phyloP scores from a whole-genome alignment of 257 asterid species.

The Ballota nigra region DNA sequence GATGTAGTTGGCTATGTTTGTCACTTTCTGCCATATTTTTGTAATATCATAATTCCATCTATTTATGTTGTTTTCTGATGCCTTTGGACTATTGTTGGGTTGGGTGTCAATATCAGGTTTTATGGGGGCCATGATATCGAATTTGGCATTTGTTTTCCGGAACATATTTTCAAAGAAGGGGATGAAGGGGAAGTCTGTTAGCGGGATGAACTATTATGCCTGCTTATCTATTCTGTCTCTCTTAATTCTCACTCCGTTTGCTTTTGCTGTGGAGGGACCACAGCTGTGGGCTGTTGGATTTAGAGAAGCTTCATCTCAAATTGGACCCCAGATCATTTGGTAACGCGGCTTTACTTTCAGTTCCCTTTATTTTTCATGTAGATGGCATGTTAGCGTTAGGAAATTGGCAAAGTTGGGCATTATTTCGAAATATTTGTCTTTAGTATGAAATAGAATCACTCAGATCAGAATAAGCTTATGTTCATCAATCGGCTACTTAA shows the following conservation, averaged over 20 bases:
- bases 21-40: conserved; percentile 10
- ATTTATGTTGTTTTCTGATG: conserved; percentile 30
- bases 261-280: conserved; percentile 94
- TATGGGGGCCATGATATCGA: conserved; percentile 95
- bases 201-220: conserved; percentile 95
- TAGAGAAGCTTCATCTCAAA: conserved; percentile 52
- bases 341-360: too few species aligned
- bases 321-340: conserved; percentile 85
- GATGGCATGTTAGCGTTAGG: too few species aligned
- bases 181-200: conserved; percentile 88
- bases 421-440: not conserved
- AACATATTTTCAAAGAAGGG: conserved; percentile 94
- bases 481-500: not conserved
- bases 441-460: too few species aligned
- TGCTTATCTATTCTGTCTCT: conserved; percentile 83
- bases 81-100: too few species aligned
- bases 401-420: too few species aligned
- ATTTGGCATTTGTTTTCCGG: conserved; percentile 86
- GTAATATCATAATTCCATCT: conserved; percentile 14
- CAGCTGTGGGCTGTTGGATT: conserved; percentile 75
- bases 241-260: conserved; percentile 79
- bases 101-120: conserved; percentile 69
- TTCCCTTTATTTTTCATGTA: conserved; percentile 27
- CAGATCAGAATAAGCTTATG: too few species aligned
- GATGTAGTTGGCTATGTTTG: conserved; percentile 18